Conservation (phyloP, 2,329 filamentous ascomycete species). For the Calonectria fujianensis region DNA sequence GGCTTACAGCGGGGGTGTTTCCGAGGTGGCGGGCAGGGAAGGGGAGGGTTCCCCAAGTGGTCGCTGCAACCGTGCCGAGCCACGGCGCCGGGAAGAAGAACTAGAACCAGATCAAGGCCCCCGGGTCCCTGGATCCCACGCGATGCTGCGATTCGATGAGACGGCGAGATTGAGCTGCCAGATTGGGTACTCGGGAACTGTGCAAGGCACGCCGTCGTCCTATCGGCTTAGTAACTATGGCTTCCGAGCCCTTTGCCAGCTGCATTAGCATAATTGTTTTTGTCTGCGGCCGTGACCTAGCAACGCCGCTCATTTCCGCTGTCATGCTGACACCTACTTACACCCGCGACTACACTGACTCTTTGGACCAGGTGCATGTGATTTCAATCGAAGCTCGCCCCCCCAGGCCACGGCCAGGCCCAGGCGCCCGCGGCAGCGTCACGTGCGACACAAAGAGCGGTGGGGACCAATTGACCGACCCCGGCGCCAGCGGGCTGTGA, state of each 20-base stretch:
- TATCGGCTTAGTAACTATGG: conserved; percentile 18
- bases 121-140: conserved; percentile 12
- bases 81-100: conserved; percentile 38
- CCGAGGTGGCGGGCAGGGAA: conserved; percentile 51
- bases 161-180: conserved; percentile 19
- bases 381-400: conserved; percentile 20
- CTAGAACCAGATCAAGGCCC: conserved; percentile 16
- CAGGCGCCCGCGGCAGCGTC: conserved; percentile 27
- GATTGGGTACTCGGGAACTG: conserved; percentile 13
- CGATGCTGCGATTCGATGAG: conserved; percentile 22
- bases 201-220: conserved; percentile 9
- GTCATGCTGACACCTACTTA: conserved; percentile 25
- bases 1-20: conserved; percentile 60
- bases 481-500: conserved; percentile 35
- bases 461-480: conserved; percentile 39
- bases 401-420: conserved; percentile 13
- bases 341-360: conserved; percentile 10
- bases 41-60: conserved; percentile 7
- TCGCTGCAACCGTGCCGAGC: conserved; percentile 48
- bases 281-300: conserved; percentile 7
- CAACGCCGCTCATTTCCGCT: conserved; percentile 24
- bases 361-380: conserved; percentile 27
- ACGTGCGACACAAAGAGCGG: conserved; percentile 39
- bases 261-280: conserved; percentile 17
- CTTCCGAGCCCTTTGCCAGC: conserved; percentile 11